Evolutionary conservation across 352 stramenopile genomes (phyloP).

Genomic region (Lagenidium giganteum): DNA sequence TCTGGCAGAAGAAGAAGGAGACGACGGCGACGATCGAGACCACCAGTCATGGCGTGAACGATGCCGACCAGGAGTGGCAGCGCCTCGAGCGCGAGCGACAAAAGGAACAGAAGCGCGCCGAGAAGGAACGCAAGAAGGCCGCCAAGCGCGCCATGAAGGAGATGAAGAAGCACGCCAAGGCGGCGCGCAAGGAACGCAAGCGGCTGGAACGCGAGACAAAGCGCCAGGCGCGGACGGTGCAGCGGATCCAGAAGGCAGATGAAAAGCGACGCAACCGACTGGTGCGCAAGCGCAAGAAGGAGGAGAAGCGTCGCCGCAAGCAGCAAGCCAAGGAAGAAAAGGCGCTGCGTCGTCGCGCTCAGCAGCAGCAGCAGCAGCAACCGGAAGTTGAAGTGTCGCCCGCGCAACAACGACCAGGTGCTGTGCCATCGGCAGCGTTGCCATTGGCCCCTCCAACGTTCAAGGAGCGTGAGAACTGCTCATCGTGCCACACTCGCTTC

Average conservation of each 20-base stretch:
- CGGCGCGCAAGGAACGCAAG: constrained; percentile 5
- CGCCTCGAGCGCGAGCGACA: constrained; percentile 3
- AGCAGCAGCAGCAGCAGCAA: constrained; percentile 1
- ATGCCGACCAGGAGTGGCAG: constrained; percentile 18
- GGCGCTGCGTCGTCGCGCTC: constrained; percentile 3
- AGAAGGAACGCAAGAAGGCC: constrained; percentile 9
- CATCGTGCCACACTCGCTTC: constrained; percentile 38
- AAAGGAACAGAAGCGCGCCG: constrained; percentile 4
- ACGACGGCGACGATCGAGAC: constrained; percentile 6
- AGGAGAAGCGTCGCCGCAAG: constrained; percentile 5
- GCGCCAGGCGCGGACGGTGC: constrained; percentile 1
- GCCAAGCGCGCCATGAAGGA: constrained; percentile 15
- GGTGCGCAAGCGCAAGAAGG: constrained; percentile 20
- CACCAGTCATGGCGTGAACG: constrained; percentile 13
- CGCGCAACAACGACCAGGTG: background rate
- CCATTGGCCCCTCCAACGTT: constrained; percentile 17
- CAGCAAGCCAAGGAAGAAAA: constrained; percentile 8
- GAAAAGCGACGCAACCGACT: constrained; percentile 7
- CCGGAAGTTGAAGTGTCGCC: background rate
- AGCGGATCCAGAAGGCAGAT: background rate
- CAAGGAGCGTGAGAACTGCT: constrained; percentile 26
- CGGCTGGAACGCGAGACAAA: constrained; percentile 7
- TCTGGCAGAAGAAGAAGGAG: constrained; percentile 4
- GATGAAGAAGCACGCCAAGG: constrained; percentile 14
- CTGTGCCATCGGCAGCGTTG: background rate